Conservation (phyloP, 495 filamentous ascomycete species). For the Entonaema liquescens region DNA sequence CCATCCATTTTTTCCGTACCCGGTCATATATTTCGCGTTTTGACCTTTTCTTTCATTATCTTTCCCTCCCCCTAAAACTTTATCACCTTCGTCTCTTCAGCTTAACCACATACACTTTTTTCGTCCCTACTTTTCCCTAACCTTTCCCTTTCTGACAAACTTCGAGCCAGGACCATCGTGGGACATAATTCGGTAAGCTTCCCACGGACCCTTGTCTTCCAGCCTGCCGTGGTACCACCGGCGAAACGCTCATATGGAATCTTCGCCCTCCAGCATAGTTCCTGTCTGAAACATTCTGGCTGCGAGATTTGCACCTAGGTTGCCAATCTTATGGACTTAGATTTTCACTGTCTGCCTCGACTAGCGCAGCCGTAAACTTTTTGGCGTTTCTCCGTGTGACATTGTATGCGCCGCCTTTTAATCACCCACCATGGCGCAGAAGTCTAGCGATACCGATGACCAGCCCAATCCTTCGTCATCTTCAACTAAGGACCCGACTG, state of each 20-base stretch:
- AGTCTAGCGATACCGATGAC: constrained; percentile 46
- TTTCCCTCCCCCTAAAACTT: constrained; percentile 1
- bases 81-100: constrained; percentile 1
- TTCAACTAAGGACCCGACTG: constrained; percentile 43
- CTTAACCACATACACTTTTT: constrained; percentile 19
- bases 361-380: constrained; percentile 42
- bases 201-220: constrained; percentile 37
- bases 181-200: constrained; percentile 43
- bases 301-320: constrained; percentile 41
- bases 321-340: constrained; percentile 42
- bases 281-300: constrained; percentile 39
- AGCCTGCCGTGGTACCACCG: constrained; percentile 41
- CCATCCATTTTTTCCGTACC: constrained; percentile 19
- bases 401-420: constrained; percentile 47
- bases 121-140: constrained; percentile 2
- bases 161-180: constrained; percentile 30
- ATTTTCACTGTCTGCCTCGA: constrained; percentile 30
- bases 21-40: constrained; percentile 16
- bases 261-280: constrained; percentile 28
- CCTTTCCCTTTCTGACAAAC: constrained; percentile 15
- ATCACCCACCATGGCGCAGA: constrained; percentile 50
- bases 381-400: constrained; percentile 48
- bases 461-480: constrained; percentile 50
- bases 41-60: constrained; percentile 17
- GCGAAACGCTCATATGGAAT: constrained; percentile 42